Percentiles rank a stretch among this genome's conserved stretches.
Conservation (phyloP, 140 eudicot species). For the Bidens hawaiensis region DNA sequence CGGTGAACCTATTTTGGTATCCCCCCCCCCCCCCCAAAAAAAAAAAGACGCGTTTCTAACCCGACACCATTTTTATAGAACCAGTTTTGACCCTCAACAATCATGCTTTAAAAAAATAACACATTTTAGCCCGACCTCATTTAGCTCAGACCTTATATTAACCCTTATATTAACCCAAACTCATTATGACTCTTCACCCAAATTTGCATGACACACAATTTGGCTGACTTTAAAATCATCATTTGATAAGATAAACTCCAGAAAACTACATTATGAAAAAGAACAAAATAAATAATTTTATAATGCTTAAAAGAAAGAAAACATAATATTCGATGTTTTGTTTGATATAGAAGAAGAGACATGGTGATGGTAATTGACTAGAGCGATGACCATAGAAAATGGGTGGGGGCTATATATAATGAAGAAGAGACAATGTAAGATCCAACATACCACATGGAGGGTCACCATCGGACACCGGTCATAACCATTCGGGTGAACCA, state of each 20-base stretch:
- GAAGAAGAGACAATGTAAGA: slow-evolving; percentile 25
- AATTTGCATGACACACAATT: too few species aligned
- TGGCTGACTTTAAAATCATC: too few species aligned
- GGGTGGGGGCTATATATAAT: slow-evolving; percentile 19
- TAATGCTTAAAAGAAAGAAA: neutral
- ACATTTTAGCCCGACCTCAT: too few species aligned
- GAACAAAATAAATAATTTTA: neutral
- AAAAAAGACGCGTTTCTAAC: too few species aligned
- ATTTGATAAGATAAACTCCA: neutral
- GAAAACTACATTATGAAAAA: neutral
- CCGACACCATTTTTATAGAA: too few species aligned
- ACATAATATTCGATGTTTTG: slow-evolving; percentile 3
- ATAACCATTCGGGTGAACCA: slow-evolving; percentile 16
- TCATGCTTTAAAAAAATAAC: too few species aligned
- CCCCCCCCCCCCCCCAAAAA: too few species aligned
- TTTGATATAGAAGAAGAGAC: slow-evolving; percentile 11
- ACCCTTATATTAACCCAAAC: too few species aligned
- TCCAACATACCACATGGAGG: slow-evolving; percentile 55
- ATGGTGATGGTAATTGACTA: neutral
- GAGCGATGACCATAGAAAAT: slow-evolving; percentile 19
- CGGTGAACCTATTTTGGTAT: too few species aligned
- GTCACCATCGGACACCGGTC: slow-evolving; percentile 36
- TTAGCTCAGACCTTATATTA: too few species aligned
- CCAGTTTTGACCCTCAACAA: too few species aligned
- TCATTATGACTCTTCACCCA: too few species aligned